Evolutionary conservation across 140 eudicot species (phyloP).

Genomic region (Anethum foeniculum): DNA sequence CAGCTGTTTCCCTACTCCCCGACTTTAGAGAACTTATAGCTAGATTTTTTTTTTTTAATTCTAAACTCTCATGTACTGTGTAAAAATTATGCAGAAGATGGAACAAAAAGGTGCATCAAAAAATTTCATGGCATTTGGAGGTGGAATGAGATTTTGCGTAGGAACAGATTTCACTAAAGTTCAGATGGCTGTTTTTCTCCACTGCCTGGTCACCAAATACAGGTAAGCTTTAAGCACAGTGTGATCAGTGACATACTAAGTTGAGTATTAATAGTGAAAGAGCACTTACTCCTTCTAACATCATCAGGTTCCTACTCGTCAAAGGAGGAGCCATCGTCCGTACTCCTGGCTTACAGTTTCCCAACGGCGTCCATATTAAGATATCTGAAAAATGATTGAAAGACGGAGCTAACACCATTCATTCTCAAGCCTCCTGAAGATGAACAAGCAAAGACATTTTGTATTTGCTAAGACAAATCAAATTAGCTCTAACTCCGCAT

Average conservation of each 20-base stretch:
- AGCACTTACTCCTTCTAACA: constrained; percentile 19
- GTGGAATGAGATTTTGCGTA: constrained; percentile 95
- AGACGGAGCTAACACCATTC: constrained; percentile 11
- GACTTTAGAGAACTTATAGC: neutral
- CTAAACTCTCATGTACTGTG: constrained; percentile 4
- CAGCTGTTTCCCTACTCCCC: neutral
- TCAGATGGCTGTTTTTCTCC: constrained; percentile 91
- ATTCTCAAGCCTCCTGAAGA: constrained; percentile 12
- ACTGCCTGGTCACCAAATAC: constrained; percentile 72
- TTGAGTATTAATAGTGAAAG: neutral
- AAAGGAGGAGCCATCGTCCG: constrained; percentile 76
- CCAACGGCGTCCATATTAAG: constrained; percentile 58
- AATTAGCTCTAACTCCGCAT: neutral
- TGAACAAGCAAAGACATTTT: neutral
- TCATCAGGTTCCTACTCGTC: constrained; percentile 50
- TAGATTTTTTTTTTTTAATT: neutral
- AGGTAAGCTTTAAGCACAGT: constrained; percentile 35
- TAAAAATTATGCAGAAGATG: constrained; percentile 41
- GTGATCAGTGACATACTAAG: neutral
- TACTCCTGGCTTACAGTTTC: constrained; percentile 84
- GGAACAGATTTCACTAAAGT: constrained; percentile 90
- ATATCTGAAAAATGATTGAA: constrained; percentile 27
- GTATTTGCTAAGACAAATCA: neutral
- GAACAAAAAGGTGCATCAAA: constrained; percentile 66
- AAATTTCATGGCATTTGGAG: constrained; percentile 96